Evolutionary conservation across 1,284 basidiomycete genomes (phyloP), one percentile per base, ranked within the genome.

Genomic region (Garcileccinum viscosum): DNA sequence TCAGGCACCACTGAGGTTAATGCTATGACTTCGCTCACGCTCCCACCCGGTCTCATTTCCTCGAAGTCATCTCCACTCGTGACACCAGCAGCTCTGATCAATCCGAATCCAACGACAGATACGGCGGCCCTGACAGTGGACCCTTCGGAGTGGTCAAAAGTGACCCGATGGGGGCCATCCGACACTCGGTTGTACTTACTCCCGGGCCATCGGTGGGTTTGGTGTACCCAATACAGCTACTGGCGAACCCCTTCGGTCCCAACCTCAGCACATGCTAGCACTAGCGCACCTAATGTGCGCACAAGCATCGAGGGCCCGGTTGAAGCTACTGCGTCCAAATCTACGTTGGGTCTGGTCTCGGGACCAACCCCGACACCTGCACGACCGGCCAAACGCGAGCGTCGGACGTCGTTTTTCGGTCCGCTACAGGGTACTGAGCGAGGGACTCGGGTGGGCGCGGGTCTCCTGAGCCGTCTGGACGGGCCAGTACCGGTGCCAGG

Each of bases 101-200:
- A 40, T 40, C 17, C 38, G 17, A 19, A 40, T 40, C 17, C 38
- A 19, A 42, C 40, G 19, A 42, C 40, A 19, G 22, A 22, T 42
- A 42, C 9, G 40, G 19, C 40, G 40, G 22, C 19, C 40, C 77
- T 42, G 40, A 42, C 8, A 73, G 75, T 8, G 76, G 76, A 4
- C 76, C 79, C 24, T 77, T 88, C 6, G 81, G 83, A 66, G 82
- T 90, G 11, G 84, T 89, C 56, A 90, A 92, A 72, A 93, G 93
- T 69, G 82, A 86, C 24, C 85, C 86, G 4, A 92, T 90, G 70
- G 68, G 66, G 11, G 60, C 65, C 12, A 80, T 79, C 19, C 67
- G 73, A 3, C 59, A 32, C 17, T 70, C 70, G 1, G 67, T 76
- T 32, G n/a, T 77, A 24, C 47, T 63, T 14, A 47, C 63, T 1